Evolutionary conservation across 352 stramenopile species (phyloP), one percentile per base, ranked within the genome.

Genomic region (Pythium brachiatum): DNA sequence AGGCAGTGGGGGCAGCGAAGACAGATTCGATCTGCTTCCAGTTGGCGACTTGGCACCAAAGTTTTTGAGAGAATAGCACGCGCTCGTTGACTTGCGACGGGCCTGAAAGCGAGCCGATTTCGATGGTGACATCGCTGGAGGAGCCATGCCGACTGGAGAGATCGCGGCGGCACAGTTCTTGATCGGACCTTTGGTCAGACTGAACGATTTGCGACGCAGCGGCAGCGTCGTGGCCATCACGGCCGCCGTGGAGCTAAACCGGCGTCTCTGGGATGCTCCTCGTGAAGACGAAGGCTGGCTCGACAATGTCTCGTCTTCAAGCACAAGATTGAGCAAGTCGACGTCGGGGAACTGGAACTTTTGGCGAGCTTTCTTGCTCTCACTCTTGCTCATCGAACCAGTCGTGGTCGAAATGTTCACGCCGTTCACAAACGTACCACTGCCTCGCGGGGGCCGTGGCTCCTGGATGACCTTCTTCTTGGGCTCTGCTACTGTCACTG

Each of bases 301-400:
- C 23, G 11, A 53, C 12, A 18, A 43, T 52, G 2, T 53, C 47
- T 62, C 52, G 23, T 69, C 62, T 27, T 78, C 68, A 0, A 64
- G 48, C 25, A 72, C 50, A 16, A 70, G 59, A 7, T 60, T 66
- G 25, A 56, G 53, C 27, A 90, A 43, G 15, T 83, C 79, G 0
- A 62, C 66, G 7, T 90, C 81, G 0, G 70, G 74, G 36, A 88
- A 89, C 50, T 87, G 79, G 52, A 89, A 90, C 60, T 88, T 89
- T 5, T 78, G 68, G 0, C 78, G 63, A 2, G 72, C 64, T 12
- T 36, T 74, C 32, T 58, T 71, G 44, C 26, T 57, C 11, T 66
- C 60, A 7, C 15, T 57, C 29, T 65, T 65, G 38, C 13, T 23
- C 18, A 53, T 51, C 18, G 51, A 15, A 31, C 21, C 16, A 5